Base-by-base conservation (phyloP, 176 grass and related monocot genomes). In the Cenchrus purpureus region DNA sequence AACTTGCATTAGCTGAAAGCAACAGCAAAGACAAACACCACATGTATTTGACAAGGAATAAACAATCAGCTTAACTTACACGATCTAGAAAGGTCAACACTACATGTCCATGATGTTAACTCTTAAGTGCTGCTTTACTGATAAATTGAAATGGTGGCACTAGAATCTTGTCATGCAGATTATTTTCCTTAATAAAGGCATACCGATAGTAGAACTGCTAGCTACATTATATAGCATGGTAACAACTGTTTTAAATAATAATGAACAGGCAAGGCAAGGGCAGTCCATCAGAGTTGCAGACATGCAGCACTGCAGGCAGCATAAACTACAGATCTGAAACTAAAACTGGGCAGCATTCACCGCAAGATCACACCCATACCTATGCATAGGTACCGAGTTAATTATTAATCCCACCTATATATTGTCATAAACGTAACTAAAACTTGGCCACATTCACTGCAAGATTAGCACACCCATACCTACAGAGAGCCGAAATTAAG, bases 1-100 rank as follows among this genome's bases (percentile, higher is more conserved):
- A 85, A 60, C n/a, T 69, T 70, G 15, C 50, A 59, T 69, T 52
- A 20, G 40, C 65, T 61, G 25, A 31, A 85, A 79, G 63, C 73
- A 85, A 71, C 55, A 79, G 17, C 43, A 0, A 69, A 16, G 54
- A 61, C 54, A 71, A 51, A 14, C 11, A 15, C 0, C 31, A 3
- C 1, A 42, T 22, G 61, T 29, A 77, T 17, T 29, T 14, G 2
- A 14, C 59, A 67, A 12, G 31, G 13, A 37, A 14, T 65, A 72
- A 10, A 66, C 15, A 65, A 29, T 16, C 4, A 16, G 8, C 0
- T 76, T 53, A 43, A 64, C 37, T 40, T 45, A 51, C 6, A 0
- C 76, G 46, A 31, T 29, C 15, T 6, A 37, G 37, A 40, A 81
- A 16, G 15, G 37, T 42, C 85, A 76, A 82, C 63, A 40, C 52